phyloP scores from a whole-genome alignment of 106 monocot genomes.

The Xerophyta viscosa region DNA sequence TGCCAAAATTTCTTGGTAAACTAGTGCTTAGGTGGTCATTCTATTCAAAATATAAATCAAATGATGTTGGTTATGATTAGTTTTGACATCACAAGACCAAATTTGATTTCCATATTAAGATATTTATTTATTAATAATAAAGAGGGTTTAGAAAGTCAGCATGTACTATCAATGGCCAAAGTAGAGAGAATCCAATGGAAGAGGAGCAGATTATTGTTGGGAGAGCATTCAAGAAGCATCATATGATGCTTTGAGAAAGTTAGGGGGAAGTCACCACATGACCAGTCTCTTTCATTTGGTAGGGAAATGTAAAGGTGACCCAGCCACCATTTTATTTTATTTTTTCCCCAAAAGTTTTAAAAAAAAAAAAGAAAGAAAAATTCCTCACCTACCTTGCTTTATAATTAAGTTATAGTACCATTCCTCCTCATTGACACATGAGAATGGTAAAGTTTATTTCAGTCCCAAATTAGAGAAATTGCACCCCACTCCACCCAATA shows the following conservation, averaged over 20 bases:
- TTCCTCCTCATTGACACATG: too few relatives aligned
- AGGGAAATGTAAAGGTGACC: slow-evolving; percentile 1
- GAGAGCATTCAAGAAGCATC: neutral
- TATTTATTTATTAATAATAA: too few relatives aligned
- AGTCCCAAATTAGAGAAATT: too few relatives aligned
- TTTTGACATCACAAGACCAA: neutral
- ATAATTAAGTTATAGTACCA: too few relatives aligned
- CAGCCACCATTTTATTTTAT: too few relatives aligned
- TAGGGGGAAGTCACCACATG: neutral
- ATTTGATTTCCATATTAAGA: too few relatives aligned
- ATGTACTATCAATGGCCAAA: neutral
- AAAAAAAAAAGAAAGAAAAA: too few relatives aligned
- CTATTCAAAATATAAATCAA: neutral
- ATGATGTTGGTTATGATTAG: neutral
- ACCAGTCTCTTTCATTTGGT: neutral
- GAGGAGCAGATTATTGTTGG: neutral
- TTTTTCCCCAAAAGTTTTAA: too few relatives aligned
- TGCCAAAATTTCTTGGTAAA: neutral
- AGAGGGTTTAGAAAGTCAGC: neutral
- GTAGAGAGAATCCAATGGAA: neutral
- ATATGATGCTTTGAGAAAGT: neutral
- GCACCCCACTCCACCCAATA: too few relatives aligned
- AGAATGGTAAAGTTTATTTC: too few relatives aligned
- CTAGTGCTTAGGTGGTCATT: neutral
- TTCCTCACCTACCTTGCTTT: too few relatives aligned